Evolutionary conservation across 306 rosid genomes (phyloP), one percentile per base, ranked within the genome.

Genomic region (Abrus precatorius): DNA sequence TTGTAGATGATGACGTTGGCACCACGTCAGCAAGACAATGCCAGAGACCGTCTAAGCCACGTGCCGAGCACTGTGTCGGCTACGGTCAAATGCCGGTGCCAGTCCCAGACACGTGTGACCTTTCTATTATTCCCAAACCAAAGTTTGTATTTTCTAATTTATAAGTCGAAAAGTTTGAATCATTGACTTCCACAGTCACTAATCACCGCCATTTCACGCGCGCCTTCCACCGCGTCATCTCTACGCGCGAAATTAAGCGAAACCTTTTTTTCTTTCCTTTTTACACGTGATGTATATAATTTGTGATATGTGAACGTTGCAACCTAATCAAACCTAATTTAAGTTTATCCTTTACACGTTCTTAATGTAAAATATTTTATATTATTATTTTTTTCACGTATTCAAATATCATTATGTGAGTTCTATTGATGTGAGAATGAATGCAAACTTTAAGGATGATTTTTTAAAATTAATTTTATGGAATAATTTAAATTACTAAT

Each of bases 81-180:
- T 67, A 40, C 90, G 92, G 97, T 94, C 98, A 94, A 90, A 90
- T 59, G 92, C 72, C 97, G 97, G 97, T 89, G 91, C 85, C 88
- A 54, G 81, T 57, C 14, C 8, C 29, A 33, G 72, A 83, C 91
- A 86, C 96, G 97, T 89, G 89, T 83, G 79, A 20, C 59, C 68
- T 72, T 64, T 72, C 60, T 53, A 63, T 80, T 72, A 65, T 82
- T 81, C 84, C 81, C 56, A 64, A 72, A 78, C 71, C 48, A 72
- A 63, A 78, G 5, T 72, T 77, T 50, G 14, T 44, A 40, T 32
- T 82, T 52, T 34, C 11, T 20, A 54, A 68, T 68, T 78, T 79
- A 34, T 65, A 68, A 56, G 54, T 66, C 30, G 44, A 69, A 56
- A 85, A 45, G 83, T 89, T 88, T 85, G 89, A 89, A 92, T 72